phyloP scores from a whole-genome alignment of 2,329 filamentous ascomycete species.

The Exserohilum rostratum region DNA sequence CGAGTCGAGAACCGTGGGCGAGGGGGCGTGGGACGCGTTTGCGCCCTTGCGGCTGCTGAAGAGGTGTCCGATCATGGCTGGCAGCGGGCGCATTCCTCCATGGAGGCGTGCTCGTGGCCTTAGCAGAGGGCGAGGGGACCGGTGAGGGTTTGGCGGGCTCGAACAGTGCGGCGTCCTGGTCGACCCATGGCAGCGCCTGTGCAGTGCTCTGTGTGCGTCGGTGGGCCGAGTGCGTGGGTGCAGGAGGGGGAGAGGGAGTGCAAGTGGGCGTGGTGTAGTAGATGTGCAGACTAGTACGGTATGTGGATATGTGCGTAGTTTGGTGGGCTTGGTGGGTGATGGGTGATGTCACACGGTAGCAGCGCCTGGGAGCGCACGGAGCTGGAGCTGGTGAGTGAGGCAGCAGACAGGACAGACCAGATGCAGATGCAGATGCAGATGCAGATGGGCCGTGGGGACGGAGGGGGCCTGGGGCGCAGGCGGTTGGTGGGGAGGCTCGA shows the following conservation, averaged over 20 bases:
- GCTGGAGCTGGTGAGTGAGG: neutral
- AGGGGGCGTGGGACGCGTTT: conserved; percentile 27
- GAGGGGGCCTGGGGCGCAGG: neutral
- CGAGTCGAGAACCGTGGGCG: conserved; percentile 43
- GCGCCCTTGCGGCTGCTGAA: conserved; percentile 46
- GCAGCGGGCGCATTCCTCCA: conserved; percentile 26
- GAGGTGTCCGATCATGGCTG: conserved; percentile 49
- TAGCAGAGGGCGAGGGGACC: conserved; percentile 25
- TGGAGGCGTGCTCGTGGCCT: conserved; percentile 12
- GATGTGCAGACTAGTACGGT: too few relatives aligned
- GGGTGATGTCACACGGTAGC: neutral
- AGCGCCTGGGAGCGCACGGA: neutral
- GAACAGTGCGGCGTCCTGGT: conserved; percentile 26
- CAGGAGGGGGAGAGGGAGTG: neutral
- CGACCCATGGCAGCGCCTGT: conserved; percentile 36
- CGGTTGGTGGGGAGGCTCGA: neutral
- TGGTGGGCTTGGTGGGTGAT: neutral
- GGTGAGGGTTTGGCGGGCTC: conserved; percentile 27
- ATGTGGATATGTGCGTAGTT: too few relatives aligned
- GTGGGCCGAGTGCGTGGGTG: neutral
- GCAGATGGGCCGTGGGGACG: neutral
- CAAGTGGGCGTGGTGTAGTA: neutral
- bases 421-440: too few relatives aligned
- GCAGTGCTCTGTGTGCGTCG: neutral
- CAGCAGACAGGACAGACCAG: too few relatives aligned